These are phyloP conservation scores for Thinopyrum elongatum DNA, from an alignment of 176 grass and related monocot genomes.

Conservation along the genomic window DNA sequence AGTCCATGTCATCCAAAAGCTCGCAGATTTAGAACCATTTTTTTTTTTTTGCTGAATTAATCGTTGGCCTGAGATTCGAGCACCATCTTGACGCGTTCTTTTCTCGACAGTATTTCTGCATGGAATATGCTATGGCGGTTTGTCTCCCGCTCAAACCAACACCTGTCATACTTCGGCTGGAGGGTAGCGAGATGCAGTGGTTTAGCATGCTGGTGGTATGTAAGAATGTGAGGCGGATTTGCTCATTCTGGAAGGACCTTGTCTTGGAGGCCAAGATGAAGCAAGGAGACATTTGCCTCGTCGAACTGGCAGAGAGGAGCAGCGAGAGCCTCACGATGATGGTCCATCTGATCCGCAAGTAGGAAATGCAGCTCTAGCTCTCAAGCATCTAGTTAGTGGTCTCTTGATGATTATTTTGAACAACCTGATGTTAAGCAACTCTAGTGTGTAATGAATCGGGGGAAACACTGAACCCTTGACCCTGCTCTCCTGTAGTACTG, in stretches of 20 bases:
- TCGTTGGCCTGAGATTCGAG: neutral
- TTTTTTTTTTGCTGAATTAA: too few relatives aligned
- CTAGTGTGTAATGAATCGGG: too few relatives aligned
- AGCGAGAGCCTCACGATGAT: neutral
- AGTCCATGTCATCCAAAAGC: too few relatives aligned
- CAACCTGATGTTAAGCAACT: too few relatives aligned
- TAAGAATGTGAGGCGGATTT: too few relatives aligned
- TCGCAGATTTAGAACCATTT: too few relatives aligned
- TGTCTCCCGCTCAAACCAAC: neutral
- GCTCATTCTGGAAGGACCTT: neutral
- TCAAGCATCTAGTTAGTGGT: too few relatives aligned
- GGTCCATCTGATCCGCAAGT: neutral
- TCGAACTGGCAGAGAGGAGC: neutral
- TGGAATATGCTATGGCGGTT: neutral
- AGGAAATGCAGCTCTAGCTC: neutral
- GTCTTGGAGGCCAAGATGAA: accelerated
- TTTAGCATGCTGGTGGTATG: neutral
- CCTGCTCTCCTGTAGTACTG: too few relatives aligned
- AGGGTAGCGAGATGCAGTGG: neutral
- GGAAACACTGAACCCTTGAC: too few relatives aligned
- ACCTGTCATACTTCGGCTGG: neutral
- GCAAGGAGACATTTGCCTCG: neutral
- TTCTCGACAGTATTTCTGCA: neutral
- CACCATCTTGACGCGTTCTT: neutral
- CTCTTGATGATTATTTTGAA: too few relatives aligned